Evolutionary conservation across 139 green algal genomes (phyloP).

Genomic region (Penium margaritaceum): DNA sequence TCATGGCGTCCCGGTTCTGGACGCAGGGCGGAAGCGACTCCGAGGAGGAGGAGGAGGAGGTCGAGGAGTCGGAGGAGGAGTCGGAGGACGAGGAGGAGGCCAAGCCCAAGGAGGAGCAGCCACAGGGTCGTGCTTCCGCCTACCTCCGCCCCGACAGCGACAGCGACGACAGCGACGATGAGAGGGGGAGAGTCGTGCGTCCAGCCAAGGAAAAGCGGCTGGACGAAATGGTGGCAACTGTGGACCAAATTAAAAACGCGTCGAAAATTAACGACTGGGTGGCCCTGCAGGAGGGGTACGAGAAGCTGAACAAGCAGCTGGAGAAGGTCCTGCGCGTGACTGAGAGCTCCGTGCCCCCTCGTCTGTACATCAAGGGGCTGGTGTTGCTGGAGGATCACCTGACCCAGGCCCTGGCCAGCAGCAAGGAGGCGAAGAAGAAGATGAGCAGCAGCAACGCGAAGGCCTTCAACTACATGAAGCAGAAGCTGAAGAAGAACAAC

Average conservation of each 20-base stretch:
- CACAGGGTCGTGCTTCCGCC: slow-evolving; percentile 11
- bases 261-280: slow-evolving; percentile 97
- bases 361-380: slow-evolving; percentile 78
- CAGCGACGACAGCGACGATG: slow-evolving; percentile 34
- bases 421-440: slow-evolving; percentile 90
- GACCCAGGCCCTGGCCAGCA: slow-evolving; percentile 59
- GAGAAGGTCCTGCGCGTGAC: slow-evolving; percentile 63
- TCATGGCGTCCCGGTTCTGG: background rate
- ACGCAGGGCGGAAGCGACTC: slow-evolving; percentile 34
- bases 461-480: slow-evolving; percentile 90
- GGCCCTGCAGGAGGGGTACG: slow-evolving; percentile 74
- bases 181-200: slow-evolving; percentile 69
- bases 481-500: slow-evolving; percentile 94
- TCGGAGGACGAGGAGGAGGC: slow-evolving; percentile 41
- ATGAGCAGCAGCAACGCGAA: slow-evolving; percentile 82
- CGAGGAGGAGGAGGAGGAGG: slow-evolving; percentile 37
- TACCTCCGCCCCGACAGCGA: slow-evolving; percentile 63
- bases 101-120: background rate
- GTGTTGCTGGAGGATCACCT: slow-evolving; percentile 87
- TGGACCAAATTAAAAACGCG: slow-evolving; percentile 84
- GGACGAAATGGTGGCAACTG: slow-evolving; percentile 65
- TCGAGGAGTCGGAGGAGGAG: slow-evolving; percentile 23
- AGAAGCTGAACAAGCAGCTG: slow-evolving; percentile 96
- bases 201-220: slow-evolving; percentile 77
- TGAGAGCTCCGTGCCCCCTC: slow-evolving; percentile 51